Conservation (phyloP, 2,329 filamentous ascomycete genomes). For the Xylariaceae sp. region DNA sequence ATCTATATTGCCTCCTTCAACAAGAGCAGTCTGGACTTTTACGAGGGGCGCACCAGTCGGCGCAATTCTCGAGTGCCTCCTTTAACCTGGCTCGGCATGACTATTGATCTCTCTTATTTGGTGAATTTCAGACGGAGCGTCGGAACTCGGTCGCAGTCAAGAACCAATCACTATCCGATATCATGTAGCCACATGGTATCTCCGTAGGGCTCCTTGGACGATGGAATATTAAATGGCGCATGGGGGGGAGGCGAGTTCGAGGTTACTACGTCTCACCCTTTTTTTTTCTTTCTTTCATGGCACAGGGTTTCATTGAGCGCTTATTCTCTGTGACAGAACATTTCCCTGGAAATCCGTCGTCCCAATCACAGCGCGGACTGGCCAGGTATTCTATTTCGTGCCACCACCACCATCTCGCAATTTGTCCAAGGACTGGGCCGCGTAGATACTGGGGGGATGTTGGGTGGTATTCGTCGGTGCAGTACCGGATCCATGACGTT, state of each 20-base stretch:
- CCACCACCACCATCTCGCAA: no score
- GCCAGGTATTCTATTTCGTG: constrained; percentile 2
- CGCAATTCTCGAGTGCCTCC: not conserved
- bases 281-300: constrained; percentile 19
- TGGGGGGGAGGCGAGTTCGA: constrained; percentile 7
- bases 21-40: no score
- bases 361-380: constrained; percentile 13
- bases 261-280: constrained; percentile 23
- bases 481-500: no score
- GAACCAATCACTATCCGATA: constrained; percentile 3
- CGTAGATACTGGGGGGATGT: no score
- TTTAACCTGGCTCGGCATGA: no score
- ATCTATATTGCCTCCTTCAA: no score
- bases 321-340: constrained; percentile 22
- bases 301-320: constrained; percentile 28
- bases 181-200: not conserved
- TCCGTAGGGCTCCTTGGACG: not conserved
- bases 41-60: not conserved
- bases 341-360: constrained; percentile 8
- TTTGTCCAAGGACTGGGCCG: no score
- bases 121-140: not conserved
- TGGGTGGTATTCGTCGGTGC: no score
- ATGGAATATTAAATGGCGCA: constrained; percentile 4
- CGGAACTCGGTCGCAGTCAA: constrained; percentile 6
- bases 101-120: no score